These are phyloP conservation scores for Umbelopsis ramanniana DNA, from an alignment of 192 early-diverging fungal genomes.

Conservation along the genomic window DNA sequence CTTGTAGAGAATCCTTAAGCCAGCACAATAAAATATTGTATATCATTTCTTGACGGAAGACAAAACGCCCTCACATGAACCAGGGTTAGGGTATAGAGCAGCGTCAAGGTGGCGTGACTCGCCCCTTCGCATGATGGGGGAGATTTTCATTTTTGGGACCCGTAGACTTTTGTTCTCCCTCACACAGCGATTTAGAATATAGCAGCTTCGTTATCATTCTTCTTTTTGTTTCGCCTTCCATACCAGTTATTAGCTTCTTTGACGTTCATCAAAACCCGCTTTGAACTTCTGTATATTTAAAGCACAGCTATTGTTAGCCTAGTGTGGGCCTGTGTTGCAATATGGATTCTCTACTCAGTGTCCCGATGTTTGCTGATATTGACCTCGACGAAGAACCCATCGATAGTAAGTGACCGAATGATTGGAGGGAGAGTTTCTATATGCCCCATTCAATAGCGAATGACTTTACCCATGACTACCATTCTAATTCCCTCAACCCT, in stretches of 20 bases:
- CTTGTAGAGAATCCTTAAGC: slow-evolving; percentile 57
- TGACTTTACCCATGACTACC: not conserved
- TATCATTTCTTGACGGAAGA: not conserved
- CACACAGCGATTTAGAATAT: too few relatives aligned
- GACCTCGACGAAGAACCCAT: not conserved
- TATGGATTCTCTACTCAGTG: slow-evolving; percentile 14
- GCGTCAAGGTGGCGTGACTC: not conserved
- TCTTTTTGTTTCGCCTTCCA: not conserved
- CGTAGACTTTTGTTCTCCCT: slow-evolving; percentile 8
- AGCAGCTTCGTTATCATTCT: not conserved
- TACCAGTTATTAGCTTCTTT: not conserved
- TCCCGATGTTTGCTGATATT: slow-evolving; percentile 22
- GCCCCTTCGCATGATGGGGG: slow-evolving; percentile 12
- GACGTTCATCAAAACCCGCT: not conserved
- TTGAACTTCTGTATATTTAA: not conserved
- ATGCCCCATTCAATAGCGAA: not conserved
- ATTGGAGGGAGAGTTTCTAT: not conserved
- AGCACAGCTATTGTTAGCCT: slow-evolving; percentile 17
- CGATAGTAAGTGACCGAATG: not conserved
- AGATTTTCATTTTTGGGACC: not conserved
- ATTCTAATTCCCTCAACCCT: not conserved
- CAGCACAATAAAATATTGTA: not conserved
- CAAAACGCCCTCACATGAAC: not conserved
- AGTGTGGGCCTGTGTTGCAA: slow-evolving; percentile 6
- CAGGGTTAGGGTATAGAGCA: not conserved